Evolutionary conservation across 306 rosid species (phyloP).

Genomic region (Inga leiocalycina): DNA sequence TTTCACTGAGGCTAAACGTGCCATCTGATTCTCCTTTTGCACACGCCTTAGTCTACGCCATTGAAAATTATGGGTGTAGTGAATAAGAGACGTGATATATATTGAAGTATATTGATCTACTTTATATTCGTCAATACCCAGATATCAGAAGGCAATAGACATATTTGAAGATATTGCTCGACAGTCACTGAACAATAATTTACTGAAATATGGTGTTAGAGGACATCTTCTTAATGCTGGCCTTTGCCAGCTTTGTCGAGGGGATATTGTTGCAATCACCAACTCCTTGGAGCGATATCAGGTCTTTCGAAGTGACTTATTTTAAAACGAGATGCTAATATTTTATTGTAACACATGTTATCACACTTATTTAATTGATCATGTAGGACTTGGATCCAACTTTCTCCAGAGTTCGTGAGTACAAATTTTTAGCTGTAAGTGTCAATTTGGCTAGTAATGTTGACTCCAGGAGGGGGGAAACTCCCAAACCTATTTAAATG

Average conservation of each 20-base stretch:
- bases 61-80: not conserved
- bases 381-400: conserved; percentile 63
- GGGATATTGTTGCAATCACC: conserved; percentile 75
- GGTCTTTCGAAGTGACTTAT: conserved; percentile 38
- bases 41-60: not conserved
- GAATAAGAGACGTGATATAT: conserved; percentile 8
- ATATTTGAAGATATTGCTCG: conserved; percentile 84
- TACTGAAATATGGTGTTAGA: conserved; percentile 93
- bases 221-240: conserved; percentile 98
- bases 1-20: conserved; percentile 26
- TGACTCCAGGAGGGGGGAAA: not conserved
- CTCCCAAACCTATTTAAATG: not conserved
- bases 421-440: conserved; percentile 57
- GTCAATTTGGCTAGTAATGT: not conserved
- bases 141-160: conserved; percentile 79
- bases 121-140: conserved; percentile 38
- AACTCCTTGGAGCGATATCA: conserved; percentile 86
- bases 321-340: conserved; percentile 8
- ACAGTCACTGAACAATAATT: conserved; percentile 72
- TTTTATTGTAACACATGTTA: not conserved
- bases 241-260: conserved; percentile 79
- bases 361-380: conserved; percentile 27
- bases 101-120: conserved; percentile 12
- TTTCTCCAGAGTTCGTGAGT: conserved; percentile 54
- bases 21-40: conserved; percentile 19